Base-by-base conservation (phyloP, 192 early-diverging fungal species). In the Mortierella claussenii region DNA sequence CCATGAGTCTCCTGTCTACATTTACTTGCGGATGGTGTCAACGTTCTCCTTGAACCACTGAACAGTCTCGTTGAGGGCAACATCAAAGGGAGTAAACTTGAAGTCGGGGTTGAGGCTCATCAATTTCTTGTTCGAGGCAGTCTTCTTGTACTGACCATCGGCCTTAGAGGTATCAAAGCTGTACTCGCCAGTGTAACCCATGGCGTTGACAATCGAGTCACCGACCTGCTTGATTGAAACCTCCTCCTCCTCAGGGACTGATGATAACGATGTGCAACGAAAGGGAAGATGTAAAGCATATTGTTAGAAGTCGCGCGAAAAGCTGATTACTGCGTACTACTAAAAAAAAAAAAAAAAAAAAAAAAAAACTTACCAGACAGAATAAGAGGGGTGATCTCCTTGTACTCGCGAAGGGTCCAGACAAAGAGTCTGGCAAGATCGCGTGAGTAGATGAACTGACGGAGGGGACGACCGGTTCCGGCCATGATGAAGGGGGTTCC, bases 91-190 rank as follows among this genome's bases (percentile, higher is more conserved):
- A 15, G 93, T 94, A 79, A 94, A 94, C 71, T 92, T 30, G 75
- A 93, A 94, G 59, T 87, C 91, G 43, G 91, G 90, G 60, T 92
- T 67, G 45, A 89, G 83, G 55, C 79, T 83, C 67, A 74, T 69
- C 65, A 94, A 70, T 83, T 94, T 94, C 20, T 75, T 83, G 66
- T 94, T 94, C n/a, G 84, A 91, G 30, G 93, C 93, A 34, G 93
- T 93, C 87, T 93, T 94, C 76, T 93, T 94, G 65, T 80, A 91
- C 75, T 94, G 93, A 36, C 92, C 93, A 78, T 94, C 93, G 21
- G 89, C 81, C 68, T 86, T 87, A 30, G 83, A 81, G 40, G 85
- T 85, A 82, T 94, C 93, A 78, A 91, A 94, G 55, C 82, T 50
- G 78, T 90, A 84, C 26, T 83, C 78, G 1, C 91, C 92, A 56